phyloP scores from a whole-genome alignment of 305 asterid genomes.

The Fraxinus ornus region DNA sequence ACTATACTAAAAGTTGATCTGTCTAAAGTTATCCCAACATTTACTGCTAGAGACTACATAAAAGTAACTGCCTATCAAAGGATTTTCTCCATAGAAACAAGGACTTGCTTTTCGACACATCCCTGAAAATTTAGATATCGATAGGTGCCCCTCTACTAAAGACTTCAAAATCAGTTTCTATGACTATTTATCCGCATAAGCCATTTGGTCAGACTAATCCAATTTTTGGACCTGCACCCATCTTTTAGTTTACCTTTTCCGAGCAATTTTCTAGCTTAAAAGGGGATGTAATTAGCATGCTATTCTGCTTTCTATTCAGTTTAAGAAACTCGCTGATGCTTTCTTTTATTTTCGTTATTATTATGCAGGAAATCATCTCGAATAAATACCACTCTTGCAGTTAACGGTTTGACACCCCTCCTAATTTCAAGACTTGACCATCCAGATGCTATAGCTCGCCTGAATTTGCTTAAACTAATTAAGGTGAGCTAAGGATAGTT shows the following conservation, averaged over 20 bases:
- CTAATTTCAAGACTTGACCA: constrained; percentile 89
- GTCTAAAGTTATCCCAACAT: neutral
- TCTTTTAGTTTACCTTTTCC: neutral
- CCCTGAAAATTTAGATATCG: neutral
- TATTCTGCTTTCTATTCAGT: constrained; percentile 14
- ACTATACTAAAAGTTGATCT: neutral
- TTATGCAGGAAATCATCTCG: constrained; percentile 93
- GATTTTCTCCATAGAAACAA: neutral
- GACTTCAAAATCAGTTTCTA: neutral
- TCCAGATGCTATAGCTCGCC: constrained; percentile 96
- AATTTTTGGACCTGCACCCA: neutral
- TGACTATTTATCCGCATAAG: neutral
- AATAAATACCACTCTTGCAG: constrained; percentile 91
- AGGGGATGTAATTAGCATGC: constrained; percentile 5
- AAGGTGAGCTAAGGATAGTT: constrained; percentile 53
- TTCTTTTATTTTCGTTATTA: neutral
- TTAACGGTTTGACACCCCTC: constrained; percentile 92
- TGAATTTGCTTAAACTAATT: constrained; percentile 85
- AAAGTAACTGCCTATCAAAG: neutral
- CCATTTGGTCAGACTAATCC: constrained; percentile 3
- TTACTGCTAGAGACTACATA: neutral
- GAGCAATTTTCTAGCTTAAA: neutral
- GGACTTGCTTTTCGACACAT: neutral
- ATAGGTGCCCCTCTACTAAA: neutral
- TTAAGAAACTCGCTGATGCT: constrained; percentile 11